Evolutionary conservation across 176 grass and related monocot species (phyloP).

Genomic region (Triticum turgidum): DNA sequence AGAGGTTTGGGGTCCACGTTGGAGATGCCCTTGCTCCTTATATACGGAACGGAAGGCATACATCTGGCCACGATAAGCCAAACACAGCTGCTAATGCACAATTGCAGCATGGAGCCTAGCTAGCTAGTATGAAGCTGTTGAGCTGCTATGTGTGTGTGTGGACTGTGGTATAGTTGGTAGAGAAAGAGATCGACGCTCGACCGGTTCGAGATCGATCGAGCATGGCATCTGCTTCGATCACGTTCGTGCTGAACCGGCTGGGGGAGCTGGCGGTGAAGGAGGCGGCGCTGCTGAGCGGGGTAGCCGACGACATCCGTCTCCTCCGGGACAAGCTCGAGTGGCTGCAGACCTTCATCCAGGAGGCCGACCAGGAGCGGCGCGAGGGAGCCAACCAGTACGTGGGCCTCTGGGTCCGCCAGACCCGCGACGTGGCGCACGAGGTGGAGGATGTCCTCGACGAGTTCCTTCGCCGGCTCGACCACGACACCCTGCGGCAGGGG

Average conservation of each 20-base stretch:
- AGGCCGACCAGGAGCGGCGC: slow-evolving; percentile 26
- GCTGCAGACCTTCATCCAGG: slow-evolving; percentile 38
- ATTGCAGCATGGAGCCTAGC: no score
- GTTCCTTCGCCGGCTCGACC: slow-evolving; percentile 15
- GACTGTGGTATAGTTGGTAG: no score
- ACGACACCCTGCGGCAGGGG: background rate
- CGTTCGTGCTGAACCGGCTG: slow-evolving; percentile 33
- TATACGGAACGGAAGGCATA: no score
- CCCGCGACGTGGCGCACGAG: slow-evolving; percentile 30
- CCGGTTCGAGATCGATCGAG: background rate
- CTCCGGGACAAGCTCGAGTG: slow-evolving; percentile 41
- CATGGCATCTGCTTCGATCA: slow-evolving; percentile 29
- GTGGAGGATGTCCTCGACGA: slow-evolving; percentile 36
- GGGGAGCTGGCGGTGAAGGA: slow-evolving; percentile 12
- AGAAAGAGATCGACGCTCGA: no score
- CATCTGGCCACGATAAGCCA: no score
- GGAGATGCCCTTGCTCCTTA: no score
- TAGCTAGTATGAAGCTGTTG: no score
- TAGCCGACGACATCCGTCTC: slow-evolving; percentile 26
- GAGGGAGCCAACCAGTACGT: slow-evolving; percentile 21
- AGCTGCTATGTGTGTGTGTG: no score
- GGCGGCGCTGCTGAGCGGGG: slow-evolving; percentile 17
- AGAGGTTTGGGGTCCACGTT: no score
- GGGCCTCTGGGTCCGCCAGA: slow-evolving; percentile 29
- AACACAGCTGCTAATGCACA: no score